Evolutionary conservation across 352 stramenopile genomes (phyloP), one percentile per base, ranked within the genome.

Genomic region (Elongisporangium anandrum): DNA sequence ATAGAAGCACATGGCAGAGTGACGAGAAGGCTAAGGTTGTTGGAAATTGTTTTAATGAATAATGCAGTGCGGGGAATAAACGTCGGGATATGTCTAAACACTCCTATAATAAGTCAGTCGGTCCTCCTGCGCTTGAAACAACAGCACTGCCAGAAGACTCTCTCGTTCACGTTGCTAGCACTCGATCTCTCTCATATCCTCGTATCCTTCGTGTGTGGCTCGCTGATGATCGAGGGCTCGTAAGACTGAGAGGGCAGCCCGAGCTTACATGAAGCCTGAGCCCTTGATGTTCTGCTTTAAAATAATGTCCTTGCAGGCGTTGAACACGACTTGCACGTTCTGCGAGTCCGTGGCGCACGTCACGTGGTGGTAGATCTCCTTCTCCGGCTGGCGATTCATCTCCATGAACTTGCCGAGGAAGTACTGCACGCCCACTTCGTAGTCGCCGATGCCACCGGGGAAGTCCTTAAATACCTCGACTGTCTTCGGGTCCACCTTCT

Each of bases 321-420:
- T 97, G 85, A 99, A 98, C 57, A 99, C 96, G 70, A 97, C 81
- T 66, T 97, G 82, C 49, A 99, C 90, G 69, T 98, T 98, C 70
- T 98, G 83, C n/a, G 94, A 98, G 76, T 99, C 96, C 9, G 96
- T 99, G 34, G 96, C 95, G 70, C 96, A 99, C 38, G 95, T 98
- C 52, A 97, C 88, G 77, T 98, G 93, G 70, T 96, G 76, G 77
- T 98, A 98, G 53, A 98, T 96, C 66, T 97, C 79, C 68, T 95
- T 90, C 52, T 95, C 81, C 0, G 81, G 75, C 74, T 97, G 94
- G 54, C 86, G 79, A 72, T 98, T 98, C 72, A 93, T 89, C 61
- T 97, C 92, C 77, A 98, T 92, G 72, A 98, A 98, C 78, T 98
- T 98, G 60, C 77, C 75, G 22, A 94, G 62, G 72, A 97, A 97